A percentile compares a stretch with the other conserved stretches of the same genome.
Evolutionary conservation across 208 protist genomes (phyloP).

Genomic region (Leishmania arabica): DNA sequence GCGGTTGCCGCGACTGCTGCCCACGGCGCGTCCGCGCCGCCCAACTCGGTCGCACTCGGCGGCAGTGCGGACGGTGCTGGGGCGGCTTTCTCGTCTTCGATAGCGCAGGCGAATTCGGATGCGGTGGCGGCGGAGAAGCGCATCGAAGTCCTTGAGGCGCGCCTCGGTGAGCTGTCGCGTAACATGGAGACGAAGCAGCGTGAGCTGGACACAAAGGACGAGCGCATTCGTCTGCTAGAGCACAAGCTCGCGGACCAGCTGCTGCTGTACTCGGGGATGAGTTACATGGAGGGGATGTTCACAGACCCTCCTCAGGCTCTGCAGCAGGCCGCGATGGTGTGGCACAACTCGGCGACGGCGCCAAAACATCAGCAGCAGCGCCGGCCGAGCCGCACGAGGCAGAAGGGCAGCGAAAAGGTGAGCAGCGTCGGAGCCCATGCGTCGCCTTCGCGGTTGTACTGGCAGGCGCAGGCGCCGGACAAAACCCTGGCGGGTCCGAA

Average conservation of each 20-base stretch:
- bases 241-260: slow-evolving; percentile 77
- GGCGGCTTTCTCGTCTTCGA: not conserved
- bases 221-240: slow-evolving; percentile 82
- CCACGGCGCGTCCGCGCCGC: not conserved
- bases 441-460: slow-evolving; percentile 1
- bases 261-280: slow-evolving; percentile 29
- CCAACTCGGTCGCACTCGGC: not conserved
- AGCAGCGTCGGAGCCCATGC: not conserved
- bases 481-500: not conserved
- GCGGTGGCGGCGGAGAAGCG: slow-evolving; percentile 6
- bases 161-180: slow-evolving; percentile 38
- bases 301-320: not conserved
- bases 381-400: not conserved
- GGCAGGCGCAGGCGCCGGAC: slow-evolving; percentile 21
- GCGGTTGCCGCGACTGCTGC: slow-evolving; percentile 8
- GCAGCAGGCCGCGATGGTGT: not conserved
- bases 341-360: not conserved
- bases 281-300: slow-evolving; percentile 8
- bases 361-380: not conserved
- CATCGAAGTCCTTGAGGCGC: slow-evolving; percentile 50
- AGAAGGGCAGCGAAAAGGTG: not conserved
- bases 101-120: slow-evolving; percentile 14
- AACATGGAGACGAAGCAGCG: slow-evolving; percentile 41
- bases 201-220: slow-evolving; percentile 58
- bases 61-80: not conserved